Evolutionary conservation across 768 basidiomycete species (phyloP), one percentile per base, ranked within the genome.

Genomic region (Psilocybe tampanensis): DNA sequence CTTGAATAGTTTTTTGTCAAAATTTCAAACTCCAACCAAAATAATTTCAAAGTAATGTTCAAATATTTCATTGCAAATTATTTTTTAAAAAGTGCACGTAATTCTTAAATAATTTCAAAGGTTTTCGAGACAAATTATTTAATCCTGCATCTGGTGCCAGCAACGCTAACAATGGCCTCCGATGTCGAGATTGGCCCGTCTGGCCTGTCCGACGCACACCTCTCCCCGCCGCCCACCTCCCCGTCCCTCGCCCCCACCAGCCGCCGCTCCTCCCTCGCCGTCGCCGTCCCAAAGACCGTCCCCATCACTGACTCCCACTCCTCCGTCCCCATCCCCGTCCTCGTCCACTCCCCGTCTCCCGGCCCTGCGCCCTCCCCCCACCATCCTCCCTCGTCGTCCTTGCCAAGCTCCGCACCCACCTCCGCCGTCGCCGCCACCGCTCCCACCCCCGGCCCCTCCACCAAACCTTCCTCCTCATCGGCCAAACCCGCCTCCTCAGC

Each of bases 261-360:
- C 60, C 58, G 56, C 21, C 61, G 56, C 51, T 59, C 64, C 6
- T 60, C 62, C 48, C 44, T 65, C 55, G 60, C 61, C 58, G 55
- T 56, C 49, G 54, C 60, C 21, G 64, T 64, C 55, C 62, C 62
- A 54, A 44, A 47, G 55, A 44, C 54, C 56, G 21, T 62, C 49
- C 49, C 53, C 42, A 15, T 45, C 48, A 47, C 54, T 57, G 47
- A 44, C 49, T 55, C 56, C 60, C 60, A 47, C 47, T 62, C 45
- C 49, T 64, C 58, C 47, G 66, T 70, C 48, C 60, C 69, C 44
- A 70, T 71, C 36, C 73, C 68, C 8, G 70, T 72, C 53, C 67
- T 69, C 65, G 68, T 68, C 55, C 70, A 68, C 64, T 70, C 67
- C 45, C 69, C 70, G 17, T 66, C 70, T 1, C 63, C 66, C 0